Percentiles rank a stretch among this genome's conserved stretches.
Evolutionary conservation across 2,329 filamentous ascomycete genomes (phyloP).

Genomic region (Claviceps humidiphila): DNA sequence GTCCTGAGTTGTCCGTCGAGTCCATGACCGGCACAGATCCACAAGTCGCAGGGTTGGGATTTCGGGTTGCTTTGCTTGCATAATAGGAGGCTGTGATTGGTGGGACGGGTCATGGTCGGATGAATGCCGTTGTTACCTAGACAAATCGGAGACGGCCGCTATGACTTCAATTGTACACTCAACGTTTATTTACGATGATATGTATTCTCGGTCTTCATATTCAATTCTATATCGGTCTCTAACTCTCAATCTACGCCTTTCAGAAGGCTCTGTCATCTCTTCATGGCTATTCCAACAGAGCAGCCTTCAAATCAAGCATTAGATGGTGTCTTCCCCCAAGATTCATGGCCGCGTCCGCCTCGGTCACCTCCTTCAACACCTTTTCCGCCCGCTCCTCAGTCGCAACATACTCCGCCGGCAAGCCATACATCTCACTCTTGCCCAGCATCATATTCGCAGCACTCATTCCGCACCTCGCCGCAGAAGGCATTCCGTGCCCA

Average conservation of each 20-base stretch:
- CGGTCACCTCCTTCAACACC: constrained; percentile 6
- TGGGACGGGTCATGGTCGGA: constrained; percentile 9
- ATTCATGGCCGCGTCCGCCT: constrained; percentile 9
- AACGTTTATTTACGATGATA: no score
- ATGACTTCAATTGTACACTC: no score
- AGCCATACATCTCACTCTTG: constrained; percentile 20
- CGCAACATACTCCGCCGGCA: constrained; percentile 30
- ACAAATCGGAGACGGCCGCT: no score
- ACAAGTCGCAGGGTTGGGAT: not conserved
- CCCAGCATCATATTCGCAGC: constrained; percentile 46
- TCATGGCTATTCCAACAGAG: not conserved
- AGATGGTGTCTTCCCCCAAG: not conserved
- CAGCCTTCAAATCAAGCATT: constrained; percentile 1
- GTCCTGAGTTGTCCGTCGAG: not conserved
- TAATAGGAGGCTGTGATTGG: constrained; percentile 14
- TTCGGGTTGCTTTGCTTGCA: constrained; percentile 9
- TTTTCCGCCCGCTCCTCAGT: constrained; percentile 18
- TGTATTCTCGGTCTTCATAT: no score
- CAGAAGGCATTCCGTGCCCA: constrained; percentile 66
- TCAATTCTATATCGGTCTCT: no score
- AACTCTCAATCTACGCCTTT: no score
- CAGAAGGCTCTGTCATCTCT: not conserved
- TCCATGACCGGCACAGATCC: not conserved
- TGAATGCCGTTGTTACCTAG: not conserved
- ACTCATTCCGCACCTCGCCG: constrained; percentile 51